phyloP scores from a whole-genome alignment of 345 rosid species.

The Leavenworthia alabamica region DNA sequence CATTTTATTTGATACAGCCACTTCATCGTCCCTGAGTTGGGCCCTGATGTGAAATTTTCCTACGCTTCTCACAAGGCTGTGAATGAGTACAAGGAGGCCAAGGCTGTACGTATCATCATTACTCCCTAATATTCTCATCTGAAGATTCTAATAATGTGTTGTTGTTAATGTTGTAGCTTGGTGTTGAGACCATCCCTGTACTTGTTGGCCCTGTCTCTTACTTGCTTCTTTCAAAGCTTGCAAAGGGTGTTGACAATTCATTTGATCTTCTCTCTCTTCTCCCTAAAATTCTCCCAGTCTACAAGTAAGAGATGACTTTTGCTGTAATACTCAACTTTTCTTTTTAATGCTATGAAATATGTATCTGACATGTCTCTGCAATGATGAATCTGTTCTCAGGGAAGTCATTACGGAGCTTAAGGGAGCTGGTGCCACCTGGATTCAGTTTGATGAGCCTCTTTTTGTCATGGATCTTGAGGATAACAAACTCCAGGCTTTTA shows the following conservation, averaged over 20 bases:
- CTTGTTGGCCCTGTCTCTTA: slow-evolving; percentile 92
- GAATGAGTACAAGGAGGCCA: slow-evolving; percentile 89
- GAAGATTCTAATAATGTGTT: not conserved
- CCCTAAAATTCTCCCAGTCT: slow-evolving; percentile 72
- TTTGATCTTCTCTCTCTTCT: slow-evolving; percentile 86
- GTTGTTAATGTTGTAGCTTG: slow-evolving; percentile 58
- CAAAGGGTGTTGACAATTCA: slow-evolving; percentile 83
- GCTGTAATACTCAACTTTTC: not conserved
- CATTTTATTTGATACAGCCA: slow-evolving; percentile 51
- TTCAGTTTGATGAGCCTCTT: slow-evolving; percentile 91
- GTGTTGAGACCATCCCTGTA: slow-evolving; percentile 83
- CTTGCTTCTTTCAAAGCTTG: slow-evolving; percentile 88
- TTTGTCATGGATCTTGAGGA: slow-evolving; percentile 88
- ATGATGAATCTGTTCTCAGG: slow-evolving; percentile 38
- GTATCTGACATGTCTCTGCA: slow-evolving; percentile 18
- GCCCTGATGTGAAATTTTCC: slow-evolving; percentile 80
- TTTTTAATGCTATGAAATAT: not conserved
- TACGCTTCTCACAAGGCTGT: slow-evolving; percentile 98
- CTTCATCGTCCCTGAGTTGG: slow-evolving; percentile 93
- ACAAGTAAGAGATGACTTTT: slow-evolving; percentile 52
- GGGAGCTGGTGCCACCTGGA: slow-evolving; percentile 93
- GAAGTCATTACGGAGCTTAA: slow-evolving; percentile 86
- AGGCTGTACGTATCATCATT: slow-evolving; percentile 50
- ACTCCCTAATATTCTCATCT: not conserved
- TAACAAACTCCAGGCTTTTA: slow-evolving; percentile 72